A percentile compares a stretch with the other conserved stretches of the same genome.
Conservation (phyloP, 106 monocot species). For the Vanilla planifolia region DNA sequence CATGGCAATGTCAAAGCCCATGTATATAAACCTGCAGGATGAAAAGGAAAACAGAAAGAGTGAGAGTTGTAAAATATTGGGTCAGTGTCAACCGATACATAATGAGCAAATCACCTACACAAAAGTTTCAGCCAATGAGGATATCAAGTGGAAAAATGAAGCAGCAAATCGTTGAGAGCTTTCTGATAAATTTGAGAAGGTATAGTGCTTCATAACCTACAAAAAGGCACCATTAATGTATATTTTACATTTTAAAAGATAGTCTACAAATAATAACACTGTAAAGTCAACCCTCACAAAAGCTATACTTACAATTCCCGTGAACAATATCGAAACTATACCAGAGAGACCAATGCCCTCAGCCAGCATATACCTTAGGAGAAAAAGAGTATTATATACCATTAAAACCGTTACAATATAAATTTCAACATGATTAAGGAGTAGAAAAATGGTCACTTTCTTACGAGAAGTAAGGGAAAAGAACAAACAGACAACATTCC, state of each 20-base stretch:
- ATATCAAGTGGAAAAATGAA: conserved; percentile 92
- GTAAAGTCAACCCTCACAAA: not conserved
- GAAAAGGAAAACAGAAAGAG: conserved; percentile 5
- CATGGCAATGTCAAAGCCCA: conserved; percentile 99
- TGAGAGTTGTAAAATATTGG: not conserved
- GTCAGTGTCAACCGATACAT: not conserved
- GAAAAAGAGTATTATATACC: conserved; percentile 3
- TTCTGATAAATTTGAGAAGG: conserved; percentile 89
- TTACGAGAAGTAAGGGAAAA: conserved; percentile 99
- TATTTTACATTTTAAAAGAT: not conserved
- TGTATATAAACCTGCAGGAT: conserved; percentile 85
- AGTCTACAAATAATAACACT: not conserved
- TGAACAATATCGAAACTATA: conserved; percentile 98
- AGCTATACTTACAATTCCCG: conserved; percentile 80
- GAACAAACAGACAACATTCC: conserved; percentile 97
- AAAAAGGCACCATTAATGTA: conserved; percentile 2
- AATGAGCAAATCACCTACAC: conserved; percentile 52
- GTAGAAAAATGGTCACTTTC: conserved; percentile 8
- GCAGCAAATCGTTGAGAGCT: conserved; percentile 80
- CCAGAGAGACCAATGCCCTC: conserved; percentile 95
- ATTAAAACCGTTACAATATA: not conserved
- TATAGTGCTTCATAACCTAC: conserved; percentile 98
- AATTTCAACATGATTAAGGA: not conserved
- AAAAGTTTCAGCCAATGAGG: conserved; percentile 97
- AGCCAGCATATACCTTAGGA: conserved; percentile 87